Base-by-base conservation (phyloP, 352 stramenopile genomes). In the Phytopythium mirpurense region DNA sequence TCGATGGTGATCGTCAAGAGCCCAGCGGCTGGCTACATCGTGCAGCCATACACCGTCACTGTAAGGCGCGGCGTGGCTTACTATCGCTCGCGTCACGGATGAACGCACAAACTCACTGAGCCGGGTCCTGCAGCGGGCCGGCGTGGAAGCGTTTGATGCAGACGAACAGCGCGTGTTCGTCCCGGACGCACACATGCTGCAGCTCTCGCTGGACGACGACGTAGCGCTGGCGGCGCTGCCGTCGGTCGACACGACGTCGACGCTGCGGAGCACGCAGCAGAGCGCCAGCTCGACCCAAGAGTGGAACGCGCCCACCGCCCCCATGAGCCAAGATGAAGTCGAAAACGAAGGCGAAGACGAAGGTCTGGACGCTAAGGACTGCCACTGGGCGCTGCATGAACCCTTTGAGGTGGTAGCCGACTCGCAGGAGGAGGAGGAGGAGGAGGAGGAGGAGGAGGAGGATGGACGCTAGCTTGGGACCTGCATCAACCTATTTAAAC, bases 1-100 rank as follows among this genome's bases (percentile, higher is more conserved):
- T 71, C 65, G 15, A 76, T 92, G 23, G 72, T 68, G 15, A 72
- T 90, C 41, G 70, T 75, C 45, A 92, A 90, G 62, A 84, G 71
- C 36, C 73, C 79, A 16, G 69, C 68, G 21, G 66, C 79, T 24
- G 75, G 67, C 34, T 69, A 78, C 50, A 54, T 82, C 26, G 54
- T 86, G n/a, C 74, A 89, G 53, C 81, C 77, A 5, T 90, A 89
- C 48, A 60, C 58, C 11, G 63, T 91, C 56, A 69, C 73, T 37
- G 80, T 90, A 46, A 23, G 63, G 59, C 12, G 14, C n/a, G 29
- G 29, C 29, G 29, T 32, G 29, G 29, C 29, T n/a, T n/a, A n/a
- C n/a, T n/a, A n/a, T n/a, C n/a, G n/a, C n/a, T n/a, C n/a, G n/a
- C n/a, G n/a, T n/a, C n/a, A n/a, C n/a, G n/a, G n/a, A n/a, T n/a